phyloP scores from a whole-genome alignment of 2,329 filamentous ascomycete species.

The Calonectria naviculata region DNA sequence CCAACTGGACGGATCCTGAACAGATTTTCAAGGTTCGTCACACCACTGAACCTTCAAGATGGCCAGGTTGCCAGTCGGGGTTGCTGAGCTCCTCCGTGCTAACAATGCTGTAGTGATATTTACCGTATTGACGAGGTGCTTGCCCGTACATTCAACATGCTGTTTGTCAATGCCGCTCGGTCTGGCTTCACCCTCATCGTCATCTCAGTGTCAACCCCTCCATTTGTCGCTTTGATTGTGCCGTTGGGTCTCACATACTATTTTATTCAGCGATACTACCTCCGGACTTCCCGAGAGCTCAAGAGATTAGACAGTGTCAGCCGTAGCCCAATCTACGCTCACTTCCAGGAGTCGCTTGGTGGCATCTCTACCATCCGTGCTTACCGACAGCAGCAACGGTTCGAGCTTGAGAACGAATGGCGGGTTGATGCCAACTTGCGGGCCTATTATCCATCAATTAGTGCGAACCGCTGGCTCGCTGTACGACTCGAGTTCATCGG shows the following conservation, averaged over 20 bases:
- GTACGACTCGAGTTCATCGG: constrained; percentile 96
- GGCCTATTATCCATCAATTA: constrained; percentile 96
- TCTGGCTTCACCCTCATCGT: constrained; percentile 88
- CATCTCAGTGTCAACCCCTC: constrained; percentile 84
- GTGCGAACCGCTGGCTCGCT: constrained; percentile 93
- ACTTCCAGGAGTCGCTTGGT: constrained; percentile 97
- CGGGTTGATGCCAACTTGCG: constrained; percentile 93
- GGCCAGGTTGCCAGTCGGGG: not conserved
- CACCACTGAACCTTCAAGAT: not conserved
- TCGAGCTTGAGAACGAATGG: constrained; percentile 96
- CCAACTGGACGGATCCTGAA: constrained; percentile 97
- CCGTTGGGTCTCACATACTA: constrained; percentile 86
- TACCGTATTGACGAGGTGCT: constrained; percentile 92
- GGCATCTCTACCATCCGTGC: constrained; percentile 96
- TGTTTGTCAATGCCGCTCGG: constrained; percentile 80
- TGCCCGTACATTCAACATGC: constrained; percentile 97
- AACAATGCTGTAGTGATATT: constrained; percentile 68
- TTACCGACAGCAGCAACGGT: constrained; percentile 88
- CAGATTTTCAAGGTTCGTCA: constrained; percentile 85
- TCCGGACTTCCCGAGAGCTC: constrained; percentile 93
- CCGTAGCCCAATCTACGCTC: constrained; percentile 95
- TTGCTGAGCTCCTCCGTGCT: constrained; percentile 26
- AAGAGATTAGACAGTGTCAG: constrained; percentile 96
- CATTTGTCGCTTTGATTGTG: constrained; percentile 83
- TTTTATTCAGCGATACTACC: constrained; percentile 96